Base-by-base conservation (phyloP, 2,329 filamentous ascomycete genomes). In the Aspergillus latus region DNA sequence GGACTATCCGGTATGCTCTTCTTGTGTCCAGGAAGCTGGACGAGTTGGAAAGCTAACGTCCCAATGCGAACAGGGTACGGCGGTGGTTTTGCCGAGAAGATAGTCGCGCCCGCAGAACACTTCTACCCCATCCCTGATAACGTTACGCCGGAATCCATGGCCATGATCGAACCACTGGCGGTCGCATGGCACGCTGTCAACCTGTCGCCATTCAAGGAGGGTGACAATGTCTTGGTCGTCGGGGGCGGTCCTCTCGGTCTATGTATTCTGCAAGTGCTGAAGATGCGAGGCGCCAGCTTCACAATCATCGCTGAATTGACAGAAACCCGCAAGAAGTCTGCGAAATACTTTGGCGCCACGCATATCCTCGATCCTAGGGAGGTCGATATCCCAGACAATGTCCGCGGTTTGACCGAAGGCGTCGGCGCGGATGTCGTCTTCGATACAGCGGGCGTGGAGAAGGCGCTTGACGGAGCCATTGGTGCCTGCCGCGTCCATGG, bases 141-240 rank as follows among this genome's bases (percentile, higher is more conserved):
- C 11, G 45, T 68, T 11, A 58, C 63, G 0, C 82, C 84, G 0
- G 74, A 79, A 4, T 77, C 78, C 49, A 62, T 67, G 52, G 84
- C 85, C 0, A 73, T 88, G 2, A 80, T 87, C 5, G 85, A 88
- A 61, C 85, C 86, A 0, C 72, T 88, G 2, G 76, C 83, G 0
- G 84, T 88, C 0, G 84, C 82, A 7, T 87, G 84, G 84, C 85
- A 88, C 62, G 84, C 84, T 0, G 79, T 86, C 8, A 75, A 76
- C 4, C 72, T 80, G 3, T 77, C 77, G 0, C 76, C 77, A 0
- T 69, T 84, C 36, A 75, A 76, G 10, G 52, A 65, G 2, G 78
- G 77, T 1, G 75, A 81, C 10, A 75, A 74, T 0, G 80, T 80
- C 1, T 64, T 88, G 16, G 76, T 88, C 5, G 70, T 86, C 2